phyloP scores from a whole-genome alignment of 139 green algal genomes.

The Chlorella sp. region DNA sequence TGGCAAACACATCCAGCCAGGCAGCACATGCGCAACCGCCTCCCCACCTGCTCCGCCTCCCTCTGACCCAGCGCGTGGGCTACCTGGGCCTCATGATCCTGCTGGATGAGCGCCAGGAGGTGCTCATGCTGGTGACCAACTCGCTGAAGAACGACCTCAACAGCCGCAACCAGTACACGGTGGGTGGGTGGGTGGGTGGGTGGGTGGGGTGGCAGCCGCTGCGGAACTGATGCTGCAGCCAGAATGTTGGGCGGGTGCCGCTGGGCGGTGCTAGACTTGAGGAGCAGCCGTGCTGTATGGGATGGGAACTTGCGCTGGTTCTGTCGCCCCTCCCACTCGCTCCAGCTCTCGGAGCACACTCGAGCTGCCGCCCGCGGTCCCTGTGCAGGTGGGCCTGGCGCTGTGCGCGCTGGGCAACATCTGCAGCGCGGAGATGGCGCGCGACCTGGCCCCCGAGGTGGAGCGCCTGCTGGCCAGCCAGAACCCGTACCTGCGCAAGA shows the following conservation, averaged over 20 bases:
- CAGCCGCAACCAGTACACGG: slow-evolving; percentile 84
- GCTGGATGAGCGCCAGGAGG: slow-evolving; percentile 97
- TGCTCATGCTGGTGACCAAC: slow-evolving; percentile 99
- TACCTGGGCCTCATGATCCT: slow-evolving; percentile 98
- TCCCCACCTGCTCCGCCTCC: background rate
- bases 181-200: slow-evolving; percentile 3
- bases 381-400: slow-evolving; percentile 72
- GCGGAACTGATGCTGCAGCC: too few species aligned
- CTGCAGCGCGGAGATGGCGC: slow-evolving; percentile 96
- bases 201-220: too few species aligned
- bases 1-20: background rate
- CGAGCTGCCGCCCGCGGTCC: background rate
- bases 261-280: too few species aligned
- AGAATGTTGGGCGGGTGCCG: too few species aligned
- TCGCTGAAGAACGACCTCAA: slow-evolving; percentile 96
- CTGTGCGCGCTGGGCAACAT: slow-evolving; percentile 97
- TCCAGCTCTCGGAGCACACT: too few species aligned
- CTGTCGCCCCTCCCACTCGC: too few species aligned
- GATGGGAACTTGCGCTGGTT: too few species aligned
- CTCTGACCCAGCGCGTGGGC: slow-evolving; percentile 82
- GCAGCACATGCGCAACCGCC: too few species aligned
- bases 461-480: slow-evolving; percentile 78
- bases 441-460: slow-evolving; percentile 95
- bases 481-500: slow-evolving; percentile 95
- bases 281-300: too few species aligned